phyloP scores from a whole-genome alignment of 768 basidiomycete genomes.

The Auricularia sp. region DNA sequence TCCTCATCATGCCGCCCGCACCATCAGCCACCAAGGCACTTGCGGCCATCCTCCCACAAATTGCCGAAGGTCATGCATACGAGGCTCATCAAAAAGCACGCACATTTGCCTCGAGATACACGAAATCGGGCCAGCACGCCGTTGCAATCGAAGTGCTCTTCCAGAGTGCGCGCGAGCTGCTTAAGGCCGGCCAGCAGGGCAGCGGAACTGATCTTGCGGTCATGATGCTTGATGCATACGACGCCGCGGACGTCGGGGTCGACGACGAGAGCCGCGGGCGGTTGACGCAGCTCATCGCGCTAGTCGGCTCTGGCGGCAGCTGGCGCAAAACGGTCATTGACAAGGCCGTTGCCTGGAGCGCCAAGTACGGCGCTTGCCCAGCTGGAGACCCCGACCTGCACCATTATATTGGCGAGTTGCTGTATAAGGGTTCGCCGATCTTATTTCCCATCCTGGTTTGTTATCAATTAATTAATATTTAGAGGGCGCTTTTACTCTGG shows the following conservation, averaged over 20 bases:
- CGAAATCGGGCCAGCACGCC: conserved; percentile 55
- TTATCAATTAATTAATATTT: conserved; percentile 2
- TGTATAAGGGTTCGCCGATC: conserved; percentile 58
- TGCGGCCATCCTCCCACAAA: conserved; percentile 64
- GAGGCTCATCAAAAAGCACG: conserved; percentile 96
- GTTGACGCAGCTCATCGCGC: conserved; percentile 83
- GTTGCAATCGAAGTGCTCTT: conserved; percentile 90
- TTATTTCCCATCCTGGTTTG: not conserved
- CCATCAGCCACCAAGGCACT: conserved; percentile 53
- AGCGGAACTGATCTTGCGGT: conserved; percentile 79
- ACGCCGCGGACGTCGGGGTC: conserved; percentile 58
- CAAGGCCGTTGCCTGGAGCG: conserved; percentile 82
- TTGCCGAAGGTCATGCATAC: conserved; percentile 63
- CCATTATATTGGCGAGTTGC: conserved; percentile 80
- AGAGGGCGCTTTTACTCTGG: conserved; percentile 69
- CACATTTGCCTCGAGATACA: conserved; percentile 84
- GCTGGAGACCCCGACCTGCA: conserved; percentile 83
- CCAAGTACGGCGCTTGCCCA: conserved; percentile 65
- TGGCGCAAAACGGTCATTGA: conserved; percentile 92
- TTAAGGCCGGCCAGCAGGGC: conserved; percentile 81
- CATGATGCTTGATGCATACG: conserved; percentile 78
- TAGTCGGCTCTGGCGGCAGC: conserved; percentile 63
- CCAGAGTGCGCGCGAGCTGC: conserved; percentile 74
- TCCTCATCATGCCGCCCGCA: conserved; percentile 8
- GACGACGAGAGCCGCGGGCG: conserved; percentile 80